These are phyloP conservation scores for Strigomonas galati DNA, from an alignment of 208 protist species.

Conservation along the genomic window DNA sequence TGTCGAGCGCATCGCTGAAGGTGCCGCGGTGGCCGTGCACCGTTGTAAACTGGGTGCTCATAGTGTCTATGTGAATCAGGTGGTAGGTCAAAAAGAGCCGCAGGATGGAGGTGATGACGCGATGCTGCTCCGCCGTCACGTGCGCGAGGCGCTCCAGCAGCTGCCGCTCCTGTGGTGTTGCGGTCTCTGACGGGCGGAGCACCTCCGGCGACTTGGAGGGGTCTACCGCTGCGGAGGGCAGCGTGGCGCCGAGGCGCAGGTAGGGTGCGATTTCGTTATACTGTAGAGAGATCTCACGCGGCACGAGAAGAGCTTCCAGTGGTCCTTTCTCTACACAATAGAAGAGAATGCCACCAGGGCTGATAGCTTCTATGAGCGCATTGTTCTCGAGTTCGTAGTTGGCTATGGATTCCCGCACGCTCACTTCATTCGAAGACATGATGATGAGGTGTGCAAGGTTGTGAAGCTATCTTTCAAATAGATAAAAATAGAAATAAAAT, in stretches of 20 bases:
- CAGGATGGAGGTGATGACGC: conserved; percentile 20
- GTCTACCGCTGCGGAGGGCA: not conserved
- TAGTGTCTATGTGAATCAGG: conserved; percentile 49
- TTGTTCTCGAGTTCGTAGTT: conserved; percentile 43
- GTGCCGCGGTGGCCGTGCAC: conserved; percentile 50
- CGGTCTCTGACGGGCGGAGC: not conserved
- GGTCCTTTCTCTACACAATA: conserved; percentile 19
- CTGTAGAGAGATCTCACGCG: conserved; percentile 40
- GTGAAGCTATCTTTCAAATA: not conserved
- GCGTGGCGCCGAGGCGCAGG: conserved; percentile 18
- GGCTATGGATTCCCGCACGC: conserved; percentile 18
- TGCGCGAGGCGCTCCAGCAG: not conserved
- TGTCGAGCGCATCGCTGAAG: conserved; percentile 57
- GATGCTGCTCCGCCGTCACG: conserved; percentile 9
- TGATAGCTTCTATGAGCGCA: conserved; percentile 42
- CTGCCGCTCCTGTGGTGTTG: not conserved
- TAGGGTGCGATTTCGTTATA: conserved; percentile 23
- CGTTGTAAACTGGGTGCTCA: conserved; percentile 54
- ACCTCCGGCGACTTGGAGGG: not conserved
- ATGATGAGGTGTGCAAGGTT: not conserved
- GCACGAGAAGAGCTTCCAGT: conserved; percentile 52
- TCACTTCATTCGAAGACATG: no score
- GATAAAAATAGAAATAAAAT: not conserved
- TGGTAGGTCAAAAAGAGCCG: conserved; percentile 59
- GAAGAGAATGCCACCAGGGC: conserved; percentile 39